A percentile compares a stretch with the other conserved stretches of the same genome.
These are phyloP conservation scores for Pisolithus orientalis DNA, from an alignment of 768 basidiomycete genomes.

Conservation along the genomic window DNA sequence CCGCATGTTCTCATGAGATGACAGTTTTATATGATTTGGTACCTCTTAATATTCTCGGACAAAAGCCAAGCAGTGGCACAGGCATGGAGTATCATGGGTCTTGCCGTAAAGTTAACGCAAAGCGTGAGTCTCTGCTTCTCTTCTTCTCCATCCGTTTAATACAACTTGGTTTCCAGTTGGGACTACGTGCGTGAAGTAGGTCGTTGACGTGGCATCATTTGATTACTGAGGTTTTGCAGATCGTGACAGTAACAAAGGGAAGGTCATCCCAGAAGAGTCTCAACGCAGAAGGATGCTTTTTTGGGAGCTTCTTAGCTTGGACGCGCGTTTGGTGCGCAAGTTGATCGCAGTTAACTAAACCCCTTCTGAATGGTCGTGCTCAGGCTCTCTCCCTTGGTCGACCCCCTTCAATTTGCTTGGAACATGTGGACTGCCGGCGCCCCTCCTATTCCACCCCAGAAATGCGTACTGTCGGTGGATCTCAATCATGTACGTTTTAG, in stretches of 20 bases:
- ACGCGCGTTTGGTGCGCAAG: constrained; percentile 54
- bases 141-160: background rate
- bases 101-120: constrained; percentile 67
- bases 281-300: constrained; percentile 64
- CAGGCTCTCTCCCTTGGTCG: constrained; percentile 68
- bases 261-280: constrained; percentile 65
- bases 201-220: constrained; percentile 4
- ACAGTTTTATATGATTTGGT: constrained; percentile 73
- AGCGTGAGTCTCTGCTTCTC: constrained; percentile 41
- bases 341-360: constrained; percentile 6
- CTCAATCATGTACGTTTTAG: constrained; percentile 23
- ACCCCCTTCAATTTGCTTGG: constrained; percentile 60
- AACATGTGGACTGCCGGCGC: constrained; percentile 56
- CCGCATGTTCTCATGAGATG: constrained; percentile 28
- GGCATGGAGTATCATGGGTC: constrained; percentile 73
- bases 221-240: constrained; percentile 37
- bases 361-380: constrained; percentile 1
- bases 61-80: constrained; percentile 68
- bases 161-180: constrained; percentile 40
- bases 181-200: constrained; percentile 48
- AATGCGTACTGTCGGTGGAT: constrained; percentile 24
- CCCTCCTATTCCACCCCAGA: constrained; percentile 28
- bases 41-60: constrained; percentile 67
- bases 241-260: constrained; percentile 57
- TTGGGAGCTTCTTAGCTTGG: constrained; percentile 70